Conservation (phyloP, 2,329 filamentous ascomycete genomes). For the Colletotrichum somersetense region DNA sequence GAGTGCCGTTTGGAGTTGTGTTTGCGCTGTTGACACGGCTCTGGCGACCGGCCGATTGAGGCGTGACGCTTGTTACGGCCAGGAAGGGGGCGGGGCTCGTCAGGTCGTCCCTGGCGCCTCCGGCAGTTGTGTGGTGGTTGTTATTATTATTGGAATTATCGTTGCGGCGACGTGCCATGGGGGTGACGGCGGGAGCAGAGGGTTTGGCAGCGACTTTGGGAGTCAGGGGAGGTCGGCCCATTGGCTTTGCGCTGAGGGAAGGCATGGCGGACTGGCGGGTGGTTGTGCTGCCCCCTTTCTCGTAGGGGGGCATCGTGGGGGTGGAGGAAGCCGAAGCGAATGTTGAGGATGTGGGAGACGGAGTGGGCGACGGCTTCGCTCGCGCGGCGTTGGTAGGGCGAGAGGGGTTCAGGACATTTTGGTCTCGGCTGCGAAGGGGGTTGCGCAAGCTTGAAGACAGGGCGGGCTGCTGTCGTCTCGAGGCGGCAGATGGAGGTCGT, state of each 20-base stretch:
- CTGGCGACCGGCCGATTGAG: conserved; percentile 80
- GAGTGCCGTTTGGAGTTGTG: conserved; percentile 74
- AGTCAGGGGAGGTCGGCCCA: conserved; percentile 63
- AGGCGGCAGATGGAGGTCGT: conserved; percentile 24
- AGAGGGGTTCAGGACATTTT: conserved; percentile 43
- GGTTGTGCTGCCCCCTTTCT: conserved; percentile 63
- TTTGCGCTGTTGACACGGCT: conserved; percentile 77
- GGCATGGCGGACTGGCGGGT: conserved; percentile 75
- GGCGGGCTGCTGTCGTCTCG: conserved; percentile 34
- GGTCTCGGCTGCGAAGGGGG: conserved; percentile 38
- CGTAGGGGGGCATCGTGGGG: conserved; percentile 54
- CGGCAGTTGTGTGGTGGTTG: conserved; percentile 44
- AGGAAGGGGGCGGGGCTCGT: conserved; percentile 67
- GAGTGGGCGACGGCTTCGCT: conserved; percentile 39
- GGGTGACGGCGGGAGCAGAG: conserved; percentile 55
- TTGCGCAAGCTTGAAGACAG: conserved; percentile 40
- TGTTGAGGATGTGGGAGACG: conserved; percentile 31
- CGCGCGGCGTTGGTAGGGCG: conserved; percentile 34
- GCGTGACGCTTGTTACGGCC: conserved; percentile 76
- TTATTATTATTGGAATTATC: conserved; percentile 41
- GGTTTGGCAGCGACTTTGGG: conserved; percentile 66
- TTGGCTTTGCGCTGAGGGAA: conserved; percentile 71
- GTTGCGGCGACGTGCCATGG: conserved; percentile 50
- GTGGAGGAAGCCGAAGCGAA: conserved; percentile 26
- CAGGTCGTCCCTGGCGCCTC: conserved; percentile 60